Evolutionary conservation across 2,329 filamentous ascomycete genomes (phyloP), one percentile per base, ranked within the genome.

Genomic region (Fusarium sp.): DNA sequence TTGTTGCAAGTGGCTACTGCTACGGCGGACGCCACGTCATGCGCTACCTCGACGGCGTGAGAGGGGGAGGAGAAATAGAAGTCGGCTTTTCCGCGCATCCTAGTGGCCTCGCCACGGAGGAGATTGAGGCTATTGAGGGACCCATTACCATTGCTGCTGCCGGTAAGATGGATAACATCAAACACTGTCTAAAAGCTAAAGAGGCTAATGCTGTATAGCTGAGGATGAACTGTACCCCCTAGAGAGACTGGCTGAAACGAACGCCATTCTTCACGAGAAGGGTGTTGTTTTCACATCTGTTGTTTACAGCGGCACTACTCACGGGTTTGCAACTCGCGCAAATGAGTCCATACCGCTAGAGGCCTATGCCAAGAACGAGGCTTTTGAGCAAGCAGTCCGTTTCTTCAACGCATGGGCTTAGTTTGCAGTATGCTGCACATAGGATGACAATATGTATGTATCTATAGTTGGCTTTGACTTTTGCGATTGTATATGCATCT

Each of bases 311-410:
- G 84, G 84, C 25, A 87, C 89, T 10, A 71, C 76, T 53, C 90
- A 93, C 71, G 90, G 90, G 0, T 93, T 93, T 69, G 88, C 84
- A 9, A 86, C 90, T 9, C 81, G 89, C 35, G 84, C 78, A 2
- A 86, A 93, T 68, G 49, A 81, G 15, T 77, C 77, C 4, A 76
- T 81, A 49, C 76, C 78, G 1, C 65, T 74, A 65, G 77, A 84
- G 69, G 87, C 83, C 74, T 92, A 85, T 71, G 88, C 85, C 9
- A 92, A 92, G 79, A 88, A 92, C 75, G 82, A 85, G 70, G 89
- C 90, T 2, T 92, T 92, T 73, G 78, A 84, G 65, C 89, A 93
- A 78, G 89, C 89, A 14, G 82, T 91, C 42, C 76, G 80, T 54
- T 93, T 88, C 87, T 92, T 93, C 70, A 81, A 88, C 48, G 80